phyloP scores from a whole-genome alignment of 176 grass and related monocot genomes.

The Rhynchospora breviuscula region DNA sequence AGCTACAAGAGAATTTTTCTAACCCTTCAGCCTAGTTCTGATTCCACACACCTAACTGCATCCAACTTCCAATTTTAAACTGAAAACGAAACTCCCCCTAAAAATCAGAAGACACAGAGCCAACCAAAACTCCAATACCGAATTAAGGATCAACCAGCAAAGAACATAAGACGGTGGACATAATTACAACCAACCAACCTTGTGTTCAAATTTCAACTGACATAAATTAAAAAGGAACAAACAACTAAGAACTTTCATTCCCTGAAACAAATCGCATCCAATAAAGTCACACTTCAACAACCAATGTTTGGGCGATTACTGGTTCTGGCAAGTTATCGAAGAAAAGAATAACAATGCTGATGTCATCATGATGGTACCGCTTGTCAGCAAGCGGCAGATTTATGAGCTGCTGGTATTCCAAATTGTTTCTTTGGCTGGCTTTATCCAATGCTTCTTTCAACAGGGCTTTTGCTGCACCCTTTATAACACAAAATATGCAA shows the following conservation, averaged over 20 bases:
- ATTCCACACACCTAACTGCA: background rate
- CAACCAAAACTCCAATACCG: background rate
- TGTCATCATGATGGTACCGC: constrained; percentile 55
- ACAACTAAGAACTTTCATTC: background rate
- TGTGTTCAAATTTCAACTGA: background rate
- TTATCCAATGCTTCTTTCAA: constrained; percentile 28
- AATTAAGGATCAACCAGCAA: background rate
- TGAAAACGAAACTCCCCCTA: background rate
- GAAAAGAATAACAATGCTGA: constrained; percentile 47
- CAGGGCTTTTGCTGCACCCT: constrained; percentile 39
- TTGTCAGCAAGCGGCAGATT: constrained; percentile 28
- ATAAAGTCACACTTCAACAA: background rate
- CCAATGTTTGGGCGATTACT: too few relatives aligned
- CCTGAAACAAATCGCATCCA: background rate
- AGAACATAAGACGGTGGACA: background rate
- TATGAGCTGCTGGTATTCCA: constrained; percentile 40
- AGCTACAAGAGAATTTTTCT: background rate
- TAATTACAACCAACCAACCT: background rate
- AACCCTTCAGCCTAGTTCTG: background rate
- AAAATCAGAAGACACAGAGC: background rate
- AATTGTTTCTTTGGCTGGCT: constrained; percentile 37
- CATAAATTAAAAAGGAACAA: background rate
- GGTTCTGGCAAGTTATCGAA: constrained; percentile 13
- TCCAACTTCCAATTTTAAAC: background rate
- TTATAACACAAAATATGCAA: constrained; percentile 2